Evolutionary conservation across 306 rosid genomes (phyloP), one percentile per base, ranked within the genome.

Genomic region (Ochetophila trinervis): DNA sequence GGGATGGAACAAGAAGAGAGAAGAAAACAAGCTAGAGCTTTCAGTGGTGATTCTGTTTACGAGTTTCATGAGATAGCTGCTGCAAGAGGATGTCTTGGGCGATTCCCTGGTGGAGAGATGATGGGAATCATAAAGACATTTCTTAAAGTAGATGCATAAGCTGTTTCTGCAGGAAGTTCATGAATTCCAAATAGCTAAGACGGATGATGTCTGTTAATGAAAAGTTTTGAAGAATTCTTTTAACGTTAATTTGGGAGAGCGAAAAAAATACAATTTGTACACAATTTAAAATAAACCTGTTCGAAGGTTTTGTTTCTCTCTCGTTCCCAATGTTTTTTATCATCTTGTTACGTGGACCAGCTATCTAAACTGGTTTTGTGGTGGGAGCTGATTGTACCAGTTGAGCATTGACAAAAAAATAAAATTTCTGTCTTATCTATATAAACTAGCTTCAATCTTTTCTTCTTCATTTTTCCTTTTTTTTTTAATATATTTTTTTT

Each of bases 91-190:
- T 89, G 95, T 58, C 86, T 90, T 32, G 97, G 99, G 47, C 96
- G 99, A 56, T 86, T 93, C 53, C 95, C 95, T 1, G 97, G 99
- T 1, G 91, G 88, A 54, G 95, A 93, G 73, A 93, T 93, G 99
- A 90, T 93, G 99, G 96, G 96, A 56, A 66, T 93, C 48, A 83
- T 93, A 76, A 87, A 79, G 79, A 86, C 77, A 57, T 84, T 87
- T 62, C 69, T 87, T 23, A 47, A 80, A 57, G 32, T 85, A 52
- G 72, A 84, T 73, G 73, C 59, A 11, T 71, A 47, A 75, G 53
- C 79, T 63, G 70, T 71, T 47, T 50, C 23, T 63, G 58, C 45
- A 6, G 21, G 34, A 78, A 63, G 53, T 57, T 53, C 17, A 19
- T 30, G 55, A 62, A 60, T 67, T 53, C 51, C 53, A 65, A 19